phyloP scores from a whole-genome alignment of 2,329 filamentous ascomycete genomes.

The Colletotrichum horii region DNA sequence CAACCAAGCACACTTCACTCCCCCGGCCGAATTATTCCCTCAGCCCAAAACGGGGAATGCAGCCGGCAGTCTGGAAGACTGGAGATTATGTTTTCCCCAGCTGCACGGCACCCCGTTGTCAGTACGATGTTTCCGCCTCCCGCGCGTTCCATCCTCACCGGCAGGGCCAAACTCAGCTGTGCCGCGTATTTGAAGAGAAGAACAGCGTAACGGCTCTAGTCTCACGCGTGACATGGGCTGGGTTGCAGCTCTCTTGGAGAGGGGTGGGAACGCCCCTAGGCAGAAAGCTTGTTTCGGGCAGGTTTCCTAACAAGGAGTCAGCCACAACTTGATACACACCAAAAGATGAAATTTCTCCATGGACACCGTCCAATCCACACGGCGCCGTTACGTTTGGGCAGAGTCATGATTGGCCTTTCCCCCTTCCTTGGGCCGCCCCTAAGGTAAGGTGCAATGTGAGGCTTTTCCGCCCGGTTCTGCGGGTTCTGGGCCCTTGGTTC shows the following conservation, averaged over 20 bases:
- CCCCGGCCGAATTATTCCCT: not conserved
- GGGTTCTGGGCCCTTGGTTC: not conserved
- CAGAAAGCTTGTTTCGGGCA: not conserved
- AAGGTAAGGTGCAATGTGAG: not conserved
- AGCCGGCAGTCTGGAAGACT: not conserved
- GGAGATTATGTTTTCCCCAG: not conserved
- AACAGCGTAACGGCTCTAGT: not conserved
- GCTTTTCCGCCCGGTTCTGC: not conserved
- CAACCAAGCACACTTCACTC: not conserved
- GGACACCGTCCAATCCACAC: not conserved
- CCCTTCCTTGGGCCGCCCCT: not conserved
- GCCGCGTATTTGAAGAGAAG: not conserved
- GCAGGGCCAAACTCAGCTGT: not conserved
- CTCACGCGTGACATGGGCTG: not conserved
- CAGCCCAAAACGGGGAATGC: not conserved
- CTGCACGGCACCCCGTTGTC: not conserved
- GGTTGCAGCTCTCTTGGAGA: not conserved
- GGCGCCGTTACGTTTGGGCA: not conserved
- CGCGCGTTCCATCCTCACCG: not conserved
- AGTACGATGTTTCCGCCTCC: not conserved
- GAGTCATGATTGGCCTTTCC: not conserved
- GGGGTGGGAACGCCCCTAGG: not conserved
- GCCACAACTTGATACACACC: not conserved
- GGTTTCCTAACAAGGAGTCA: not conserved
- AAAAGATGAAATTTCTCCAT: not conserved